Percentiles rank a stretch among this genome's conserved stretches.
Conservation (phyloP, 139 green algal species). For the Zygnema cylindricum region DNA sequence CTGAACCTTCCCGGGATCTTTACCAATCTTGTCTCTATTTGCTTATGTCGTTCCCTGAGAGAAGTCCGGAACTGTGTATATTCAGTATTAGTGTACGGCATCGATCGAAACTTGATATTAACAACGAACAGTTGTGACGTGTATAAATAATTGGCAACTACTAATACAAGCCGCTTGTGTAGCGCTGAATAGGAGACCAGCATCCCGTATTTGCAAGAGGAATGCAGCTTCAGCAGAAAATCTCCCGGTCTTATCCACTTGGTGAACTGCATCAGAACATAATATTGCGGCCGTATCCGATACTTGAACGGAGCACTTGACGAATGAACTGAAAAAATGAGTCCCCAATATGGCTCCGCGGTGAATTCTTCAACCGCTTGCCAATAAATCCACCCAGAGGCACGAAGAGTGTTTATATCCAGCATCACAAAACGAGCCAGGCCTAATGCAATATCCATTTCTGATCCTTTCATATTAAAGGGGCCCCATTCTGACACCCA, state of each 20-base stretch:
- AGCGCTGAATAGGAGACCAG: not conserved
- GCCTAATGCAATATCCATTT: constrained; percentile 37
- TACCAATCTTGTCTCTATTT: not conserved
- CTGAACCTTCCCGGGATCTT: not conserved
- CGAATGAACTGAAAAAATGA: too few relatives aligned
- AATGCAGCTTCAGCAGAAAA: not conserved
- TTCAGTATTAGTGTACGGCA: not conserved
- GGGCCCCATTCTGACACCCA: constrained; percentile 62
- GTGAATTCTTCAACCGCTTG: constrained; percentile 44
- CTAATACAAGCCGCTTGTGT: not conserved
- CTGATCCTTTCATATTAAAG: not conserved
- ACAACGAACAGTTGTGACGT: not conserved
- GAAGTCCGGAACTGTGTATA: not conserved
- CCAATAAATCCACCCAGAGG: constrained; percentile 59
- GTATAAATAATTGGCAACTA: not conserved
- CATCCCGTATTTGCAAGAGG: not conserved
- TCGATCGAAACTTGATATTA: not conserved
- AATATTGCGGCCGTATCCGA: constrained; percentile 24
- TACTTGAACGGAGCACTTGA: not conserved
- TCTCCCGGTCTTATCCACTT: not conserved
- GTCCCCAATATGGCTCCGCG: constrained; percentile 1
- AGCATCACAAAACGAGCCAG: constrained; percentile 43
- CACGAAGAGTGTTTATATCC: constrained; percentile 56
- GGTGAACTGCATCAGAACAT: constrained; percentile 39
- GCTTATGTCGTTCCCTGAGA: not conserved